Base-by-base conservation (phyloP, 371 early-diverging fungal species). In the Syncephalastrum sp. region DNA sequence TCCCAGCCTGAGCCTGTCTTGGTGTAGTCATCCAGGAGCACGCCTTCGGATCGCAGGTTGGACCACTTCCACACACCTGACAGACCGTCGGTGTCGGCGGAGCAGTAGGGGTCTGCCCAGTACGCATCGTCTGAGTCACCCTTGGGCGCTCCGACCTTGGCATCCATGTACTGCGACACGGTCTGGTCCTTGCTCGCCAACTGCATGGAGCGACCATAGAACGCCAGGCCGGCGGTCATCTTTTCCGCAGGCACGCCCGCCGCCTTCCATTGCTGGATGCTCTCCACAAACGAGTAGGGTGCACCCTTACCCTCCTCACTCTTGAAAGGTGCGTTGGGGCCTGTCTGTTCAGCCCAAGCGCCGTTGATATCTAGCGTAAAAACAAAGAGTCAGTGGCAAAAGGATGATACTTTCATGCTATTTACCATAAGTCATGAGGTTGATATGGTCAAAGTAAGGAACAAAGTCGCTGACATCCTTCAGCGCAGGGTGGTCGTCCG, bases 241-340 rank as follows among this genome's bases (percentile, higher is more conserved):
- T 90, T 87, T n/a, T 70, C 59, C 0, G 69, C 65, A 5, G 88
- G 87, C 54, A 86, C 81, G 50, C 86, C 86, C 43, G 89, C 85
- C 8, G 53, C 50, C 21, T 75, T 81, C 88, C 87, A 88, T 17
- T 71, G 59, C 13, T 71, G 57, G 25, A 89, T 72, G 17, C 77
- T 74, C n/a, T 77, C 70, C 1, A 68, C 68, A 53, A 76, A 81
- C 1, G 85, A 84, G 63, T 64, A 79, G 0, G 78, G 81, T 15
- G 74, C 75, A 13, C 82, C 84, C 19, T 77, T 70, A 13, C 72
- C 68, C 7, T 67, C 56, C 45, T 75, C 65, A 6, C 55, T 43
- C 41, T 68, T 54, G 52, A 91, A 74, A 13, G 89, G 87, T 12
- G 87, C 85, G 67, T 85, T 87, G 50, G 82, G 83, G 0, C 84